Base-by-base conservation (phyloP, 495 filamentous ascomycete genomes). In the Penicillium silybi region DNA sequence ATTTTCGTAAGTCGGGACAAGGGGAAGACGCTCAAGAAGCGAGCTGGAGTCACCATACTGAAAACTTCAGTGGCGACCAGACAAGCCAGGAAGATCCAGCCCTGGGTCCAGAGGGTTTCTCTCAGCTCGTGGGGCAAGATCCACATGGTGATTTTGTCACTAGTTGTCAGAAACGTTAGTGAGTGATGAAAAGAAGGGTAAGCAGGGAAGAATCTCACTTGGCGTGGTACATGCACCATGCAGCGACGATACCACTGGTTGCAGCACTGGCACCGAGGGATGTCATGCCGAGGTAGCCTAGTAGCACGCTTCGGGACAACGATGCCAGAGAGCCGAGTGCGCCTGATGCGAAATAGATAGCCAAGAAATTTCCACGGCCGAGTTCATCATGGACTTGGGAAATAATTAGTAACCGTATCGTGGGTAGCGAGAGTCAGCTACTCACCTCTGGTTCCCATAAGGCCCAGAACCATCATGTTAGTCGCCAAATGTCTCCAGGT, bases 351-450 rank as follows among this genome's bases (percentile, higher is more conserved):
- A 95, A 58, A 66, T 90, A 95, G 6, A 95, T 72, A 7, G 85
- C 84, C 4, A 98, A 73, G 69, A 97, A 96, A 52, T 84, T 81
- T 35, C 86, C 90, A 17, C 92, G 81, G 37, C 91, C 92, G 46
- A 97, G 79, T 47, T 96, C 85, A 58, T 96, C 91, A 72, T 96
- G 89, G 13, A 93, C 79, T 78, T 52, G 54, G 9, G 5, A 37
- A 41, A 10, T n/a, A 1, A 15, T 53, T 52, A 52, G 53, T 43
- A 26, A 26, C 17, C 9, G 37, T 20, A 41, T 26, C 23, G n/a
- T 18, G 15, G 15, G 8, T 13, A 9, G 25, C 26, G 22, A 3
- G 4, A 6, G 20, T 40, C 22, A 25, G 15, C 8, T 9, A 2
- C 38, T 68, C 71, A 83, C 81, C 68, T 54, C 66, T 69, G 25